Conservation (phyloP, 1,284 basidiomycete genomes). For the Austroboletus niveus region DNA sequence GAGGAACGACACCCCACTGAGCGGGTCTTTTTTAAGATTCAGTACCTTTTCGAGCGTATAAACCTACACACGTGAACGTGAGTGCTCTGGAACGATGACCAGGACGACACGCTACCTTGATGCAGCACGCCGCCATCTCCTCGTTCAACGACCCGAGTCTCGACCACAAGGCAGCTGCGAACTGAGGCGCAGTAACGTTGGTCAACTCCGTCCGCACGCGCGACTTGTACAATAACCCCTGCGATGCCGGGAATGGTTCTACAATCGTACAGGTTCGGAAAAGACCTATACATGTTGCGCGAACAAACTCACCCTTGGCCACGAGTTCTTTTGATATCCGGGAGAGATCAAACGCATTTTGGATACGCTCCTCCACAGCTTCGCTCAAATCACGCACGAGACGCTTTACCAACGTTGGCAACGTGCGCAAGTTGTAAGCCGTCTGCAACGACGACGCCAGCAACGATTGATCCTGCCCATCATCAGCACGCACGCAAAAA, state of each 20-base stretch:
- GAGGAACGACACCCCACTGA: constrained; percentile 77
- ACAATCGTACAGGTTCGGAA: constrained; percentile 2
- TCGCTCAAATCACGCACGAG: constrained; percentile 82
- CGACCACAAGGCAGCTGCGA: constrained; percentile 78
- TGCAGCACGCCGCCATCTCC: constrained; percentile 87
- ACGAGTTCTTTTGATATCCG: constrained; percentile 82
- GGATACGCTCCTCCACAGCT: constrained; percentile 79
- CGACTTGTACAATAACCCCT: constrained; percentile 65
- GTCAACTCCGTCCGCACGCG: constrained; percentile 85
- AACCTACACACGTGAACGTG: constrained; percentile 49
- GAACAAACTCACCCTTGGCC: constrained; percentile 59
- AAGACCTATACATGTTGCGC: neutral
- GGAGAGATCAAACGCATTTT: constrained; percentile 80
- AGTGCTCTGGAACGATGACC: neutral
- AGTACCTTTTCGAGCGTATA: constrained; percentile 95
- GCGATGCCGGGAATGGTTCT: constrained; percentile 31
- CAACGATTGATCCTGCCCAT: constrained; percentile 76
- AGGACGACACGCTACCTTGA: constrained; percentile 58
- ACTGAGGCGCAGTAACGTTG: constrained; percentile 77
- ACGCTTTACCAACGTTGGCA: constrained; percentile 81
- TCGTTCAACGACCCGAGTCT: constrained; percentile 82
- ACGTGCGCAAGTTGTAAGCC: constrained; percentile 85
- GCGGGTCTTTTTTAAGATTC: constrained; percentile 80
- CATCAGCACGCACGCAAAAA: neutral
- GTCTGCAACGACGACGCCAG: constrained; percentile 92